Percentiles rank a stretch among this genome's conserved stretches.
These are phyloP conservation scores for Monosporozyma aquatica DNA, from an alignment of 805 yeast genomes.

Conservation along the genomic window DNA sequence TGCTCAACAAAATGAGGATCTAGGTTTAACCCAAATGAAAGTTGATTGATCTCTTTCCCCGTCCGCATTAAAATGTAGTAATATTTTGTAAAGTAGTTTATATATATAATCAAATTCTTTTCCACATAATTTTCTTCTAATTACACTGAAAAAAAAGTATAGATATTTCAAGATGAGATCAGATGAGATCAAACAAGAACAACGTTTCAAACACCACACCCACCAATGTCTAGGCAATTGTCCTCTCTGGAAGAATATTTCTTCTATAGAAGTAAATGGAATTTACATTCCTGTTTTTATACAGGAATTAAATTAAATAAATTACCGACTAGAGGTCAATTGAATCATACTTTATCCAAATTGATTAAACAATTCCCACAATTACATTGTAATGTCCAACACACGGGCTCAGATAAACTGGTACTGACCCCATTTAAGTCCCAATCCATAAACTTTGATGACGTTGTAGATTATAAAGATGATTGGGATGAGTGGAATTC, in stretches of 20 bases:
- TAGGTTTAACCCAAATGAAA: constrained; percentile 57
- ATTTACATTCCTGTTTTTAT: constrained; percentile 23
- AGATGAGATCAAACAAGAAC: no score
- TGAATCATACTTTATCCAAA: constrained; percentile 10
- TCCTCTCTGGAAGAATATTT: constrained; percentile 17
- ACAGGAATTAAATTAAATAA: constrained; percentile 16
- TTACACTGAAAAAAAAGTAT: no score
- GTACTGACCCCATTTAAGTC: background rate
- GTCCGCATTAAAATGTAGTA: no score
- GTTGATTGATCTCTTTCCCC: constrained; percentile 14
- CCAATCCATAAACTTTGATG: constrained; percentile 11
- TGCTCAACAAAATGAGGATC: constrained; percentile 77
- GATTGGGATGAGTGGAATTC: constrained; percentile 11
- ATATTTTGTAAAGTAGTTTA: background rate
- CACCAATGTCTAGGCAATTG: background rate
- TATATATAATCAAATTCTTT: background rate
- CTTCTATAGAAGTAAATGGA: constrained; percentile 18
- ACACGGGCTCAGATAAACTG: constrained; percentile 2
- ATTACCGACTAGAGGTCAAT: constrained; percentile 9
- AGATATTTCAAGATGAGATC: no score
- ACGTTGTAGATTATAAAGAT: constrained; percentile 15
- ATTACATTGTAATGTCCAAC: constrained; percentile 15
- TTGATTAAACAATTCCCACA: constrained; percentile 12
- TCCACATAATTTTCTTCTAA: background rate
- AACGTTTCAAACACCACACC: no score